Conservation (phyloP, 352 stramenopile species). For the Phytophthora citrophthora region DNA sequence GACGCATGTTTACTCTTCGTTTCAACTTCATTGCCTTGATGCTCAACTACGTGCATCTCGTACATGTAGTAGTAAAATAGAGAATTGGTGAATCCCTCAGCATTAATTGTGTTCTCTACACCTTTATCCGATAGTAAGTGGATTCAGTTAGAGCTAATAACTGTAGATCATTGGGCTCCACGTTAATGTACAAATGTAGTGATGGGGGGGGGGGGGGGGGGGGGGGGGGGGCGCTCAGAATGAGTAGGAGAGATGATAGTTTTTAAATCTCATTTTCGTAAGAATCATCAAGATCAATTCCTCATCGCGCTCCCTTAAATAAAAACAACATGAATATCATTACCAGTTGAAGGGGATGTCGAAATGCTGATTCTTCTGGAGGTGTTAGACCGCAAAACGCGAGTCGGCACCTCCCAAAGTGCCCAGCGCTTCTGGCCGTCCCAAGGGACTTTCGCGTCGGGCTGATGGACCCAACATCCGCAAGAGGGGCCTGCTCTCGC, state of each 20-base stretch:
- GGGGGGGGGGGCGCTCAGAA: slow-evolving; percentile 69
- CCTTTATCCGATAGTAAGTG: slow-evolving; percentile 68
- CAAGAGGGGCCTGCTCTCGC: slow-evolving; percentile 68
- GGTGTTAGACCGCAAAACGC: slow-evolving; percentile 65
- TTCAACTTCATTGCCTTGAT: no score
- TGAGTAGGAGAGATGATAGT: slow-evolving; percentile 80
- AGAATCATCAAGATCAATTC: slow-evolving; percentile 51
- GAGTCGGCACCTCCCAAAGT: slow-evolving; percentile 62
- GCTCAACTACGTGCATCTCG: no score
- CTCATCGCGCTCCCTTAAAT: slow-evolving; percentile 31
- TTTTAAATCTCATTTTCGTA: slow-evolving; percentile 57
- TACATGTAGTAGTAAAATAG: no score
- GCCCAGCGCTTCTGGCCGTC: slow-evolving; percentile 76
- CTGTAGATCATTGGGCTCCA: slow-evolving; percentile 71
- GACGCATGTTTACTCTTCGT: no score
- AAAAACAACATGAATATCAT: not conserved
- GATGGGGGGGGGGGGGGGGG: no score
- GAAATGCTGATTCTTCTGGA: slow-evolving; percentile 86
- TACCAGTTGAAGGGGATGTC: slow-evolving; percentile 42
- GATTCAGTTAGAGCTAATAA: slow-evolving; percentile 93
- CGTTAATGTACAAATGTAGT: slow-evolving; percentile 5
- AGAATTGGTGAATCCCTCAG: slow-evolving; percentile 44
- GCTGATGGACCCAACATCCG: slow-evolving; percentile 85
- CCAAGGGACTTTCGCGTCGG: slow-evolving; percentile 71
- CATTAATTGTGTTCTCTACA: slow-evolving; percentile 45